Percentiles rank a stretch among this genome's conserved stretches.
Conservation (phyloP, 2,329 filamentous ascomycete genomes). For the Neoascochyta sp. region DNA sequence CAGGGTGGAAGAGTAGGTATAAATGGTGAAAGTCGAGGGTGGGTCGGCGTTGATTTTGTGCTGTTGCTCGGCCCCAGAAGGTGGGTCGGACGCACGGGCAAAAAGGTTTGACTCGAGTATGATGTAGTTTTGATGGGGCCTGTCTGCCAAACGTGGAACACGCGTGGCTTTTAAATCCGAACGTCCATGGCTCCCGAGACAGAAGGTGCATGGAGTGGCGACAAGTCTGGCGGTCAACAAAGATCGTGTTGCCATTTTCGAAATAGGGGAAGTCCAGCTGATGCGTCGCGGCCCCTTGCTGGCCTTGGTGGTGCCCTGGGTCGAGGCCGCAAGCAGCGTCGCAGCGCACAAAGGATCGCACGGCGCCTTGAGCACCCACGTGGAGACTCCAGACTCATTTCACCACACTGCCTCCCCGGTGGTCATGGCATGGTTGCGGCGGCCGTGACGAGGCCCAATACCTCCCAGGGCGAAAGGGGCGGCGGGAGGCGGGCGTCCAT, state of each 20-base stretch:
- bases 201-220: conserved; percentile 12
- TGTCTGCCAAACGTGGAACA: conserved; percentile 10
- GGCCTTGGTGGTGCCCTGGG: too few species aligned
- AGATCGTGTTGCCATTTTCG: conserved; percentile 7
- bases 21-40: conserved; percentile 6
- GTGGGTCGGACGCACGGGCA: conserved; percentile 11
- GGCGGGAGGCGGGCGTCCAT: too few species aligned
- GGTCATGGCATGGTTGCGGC: conserved; percentile 5
- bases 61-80: conserved; percentile 8
- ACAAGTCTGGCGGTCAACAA: conserved; percentile 13
- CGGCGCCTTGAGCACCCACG: too few species aligned
- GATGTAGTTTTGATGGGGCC: conserved; percentile 13
- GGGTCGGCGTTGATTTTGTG: conserved; percentile 12
- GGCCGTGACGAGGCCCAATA: conserved; percentile 6
- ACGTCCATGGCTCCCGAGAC: conserved; percentile 10
- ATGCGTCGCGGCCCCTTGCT: too few species aligned
- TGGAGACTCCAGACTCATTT: too few species aligned
- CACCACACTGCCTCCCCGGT: conserved; percentile 4
- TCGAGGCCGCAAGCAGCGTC: too few species aligned
- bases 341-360: conserved; percentile 7
- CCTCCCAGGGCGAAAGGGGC: too few species aligned
- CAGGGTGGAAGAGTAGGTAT: conserved; percentile 11
- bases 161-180: conserved; percentile 9
- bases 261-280: conserved; percentile 11
- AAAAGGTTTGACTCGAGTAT: conserved; percentile 7